phyloP scores from a whole-genome alignment of 805 yeast species.

The Lipomyces chichibuensis region DNA sequence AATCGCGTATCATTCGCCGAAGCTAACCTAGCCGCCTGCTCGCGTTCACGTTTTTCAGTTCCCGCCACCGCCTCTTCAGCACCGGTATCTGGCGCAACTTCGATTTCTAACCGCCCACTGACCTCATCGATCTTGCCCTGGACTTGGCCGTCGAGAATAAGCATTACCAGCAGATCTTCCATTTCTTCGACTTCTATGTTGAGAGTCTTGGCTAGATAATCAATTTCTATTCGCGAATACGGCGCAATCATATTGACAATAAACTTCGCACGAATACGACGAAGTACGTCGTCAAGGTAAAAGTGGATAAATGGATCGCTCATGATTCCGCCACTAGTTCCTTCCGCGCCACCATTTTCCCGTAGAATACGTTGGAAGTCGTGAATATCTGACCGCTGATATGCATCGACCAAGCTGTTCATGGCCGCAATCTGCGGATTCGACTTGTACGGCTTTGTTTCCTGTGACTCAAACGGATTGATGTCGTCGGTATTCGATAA shows the following conservation, averaged over 20 bases:
- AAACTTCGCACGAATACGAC: constrained; percentile 39
- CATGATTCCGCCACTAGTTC: constrained; percentile 33
- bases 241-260: constrained; percentile 42
- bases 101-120: constrained; percentile 29
- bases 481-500: constrained; percentile 60
- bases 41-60: constrained; percentile 29
- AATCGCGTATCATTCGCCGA: constrained; percentile 27
- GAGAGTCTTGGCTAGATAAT: constrained; percentile 38
- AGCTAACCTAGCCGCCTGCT: constrained; percentile 17
- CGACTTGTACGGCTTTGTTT: constrained; percentile 57
- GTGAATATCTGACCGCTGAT: constrained; percentile 38
- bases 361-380: constrained; percentile 34
- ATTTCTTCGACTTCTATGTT: constrained; percentile 33
- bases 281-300: constrained; percentile 38
- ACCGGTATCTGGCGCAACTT: constrained; percentile 32
- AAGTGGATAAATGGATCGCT: constrained; percentile 37
- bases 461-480: constrained; percentile 74
- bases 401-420: constrained; percentile 45
- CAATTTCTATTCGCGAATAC: constrained; percentile 40
- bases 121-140: constrained; percentile 41
- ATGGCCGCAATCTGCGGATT: constrained; percentile 42
- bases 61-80: constrained; percentile 33
- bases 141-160: constrained; percentile 41
- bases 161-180: constrained; percentile 36
- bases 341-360: constrained; percentile 25